Conservation (phyloP, 1,284 basidiomycete genomes). For the Moniliophthora roreri region DNA sequence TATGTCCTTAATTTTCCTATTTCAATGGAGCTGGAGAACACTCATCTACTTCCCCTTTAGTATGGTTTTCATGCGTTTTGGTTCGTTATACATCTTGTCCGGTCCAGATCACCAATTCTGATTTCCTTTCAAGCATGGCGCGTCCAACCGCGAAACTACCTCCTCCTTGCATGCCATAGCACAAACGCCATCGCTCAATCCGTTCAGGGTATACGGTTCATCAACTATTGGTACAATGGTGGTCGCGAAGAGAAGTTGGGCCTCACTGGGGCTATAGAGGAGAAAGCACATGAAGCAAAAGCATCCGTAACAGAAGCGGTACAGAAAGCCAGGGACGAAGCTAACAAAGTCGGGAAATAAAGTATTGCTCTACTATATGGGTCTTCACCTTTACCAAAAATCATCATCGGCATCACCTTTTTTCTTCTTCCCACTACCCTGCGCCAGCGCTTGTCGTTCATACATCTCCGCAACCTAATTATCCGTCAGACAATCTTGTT, state of each 20-base stretch:
- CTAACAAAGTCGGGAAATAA: constrained; percentile 34
- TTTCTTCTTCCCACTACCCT: constrained; percentile 68
- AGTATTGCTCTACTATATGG: not conserved
- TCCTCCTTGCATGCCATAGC: constrained; percentile 89
- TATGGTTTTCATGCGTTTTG: constrained; percentile 94
- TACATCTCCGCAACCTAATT: constrained; percentile 94
- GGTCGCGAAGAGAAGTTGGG: constrained; percentile 69
- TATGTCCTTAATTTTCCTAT: constrained; percentile 45
- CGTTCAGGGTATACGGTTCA: constrained; percentile 80
- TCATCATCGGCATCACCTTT: constrained; percentile 79
- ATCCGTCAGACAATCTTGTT: constrained; percentile 20
- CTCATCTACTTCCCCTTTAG: constrained; percentile 40
- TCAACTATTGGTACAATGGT: constrained; percentile 87
- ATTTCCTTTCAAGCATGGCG: constrained; percentile 70
- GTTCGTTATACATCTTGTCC: constrained; percentile 38
- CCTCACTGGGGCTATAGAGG: constrained; percentile 26
- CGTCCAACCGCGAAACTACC: constrained; percentile 92
- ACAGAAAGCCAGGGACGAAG: constrained; percentile 38
- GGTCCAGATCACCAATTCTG: constrained; percentile 4
- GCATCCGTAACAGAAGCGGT: constrained; percentile 53
- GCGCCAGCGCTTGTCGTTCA: constrained; percentile 82
- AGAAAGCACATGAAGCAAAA: constrained; percentile 28
- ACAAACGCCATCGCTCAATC: constrained; percentile 89
- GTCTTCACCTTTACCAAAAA: constrained; percentile 72
- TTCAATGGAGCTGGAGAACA: constrained; percentile 6